Base-by-base conservation (phyloP, 345 rosid genomes). In the Linum trigynum region DNA sequence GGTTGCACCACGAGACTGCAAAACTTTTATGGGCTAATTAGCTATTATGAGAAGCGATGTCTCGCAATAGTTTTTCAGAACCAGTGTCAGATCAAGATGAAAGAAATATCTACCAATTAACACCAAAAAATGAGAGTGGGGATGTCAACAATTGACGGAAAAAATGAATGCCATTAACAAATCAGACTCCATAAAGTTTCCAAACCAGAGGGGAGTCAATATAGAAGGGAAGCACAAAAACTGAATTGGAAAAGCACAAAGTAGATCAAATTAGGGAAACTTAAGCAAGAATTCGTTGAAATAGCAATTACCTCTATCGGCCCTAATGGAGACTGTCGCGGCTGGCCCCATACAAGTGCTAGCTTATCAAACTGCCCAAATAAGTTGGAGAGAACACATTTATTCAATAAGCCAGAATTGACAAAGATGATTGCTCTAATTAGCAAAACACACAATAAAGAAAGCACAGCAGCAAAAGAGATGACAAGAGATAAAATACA, bases 331-430 rank as follows among this genome's bases (percentile, higher is more conserved):
- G 87, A 75, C 66, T 85, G 96, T 75, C 99, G 78, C 60, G 96
- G 91, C 75, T 91, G 84, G 62, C 99, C 97, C 97, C 96, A 95
- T 36, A 85, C 86, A 71, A 95, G 81, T 41, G 91, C 72, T 37
- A 81, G 59, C 67, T 94, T 84, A 74, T 87, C 87, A 63, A 87
- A 74, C 99, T 94, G 92, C 83, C 76, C 75, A 71, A 70, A 75
- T 48, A 69, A 8, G 50, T 8, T 23, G 42, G 36, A 38, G 63
- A 57, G 39, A 15, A 9, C 9, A 48, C 50, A 5, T 43, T 23
- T 23, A 23, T 23, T 23, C 32, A 23, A 23, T 23, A 23, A 43
- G 50, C 50, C 9, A 43, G 50, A 43, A 43, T 43, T 7, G 6
- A 43, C 6, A 43, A 43, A 43, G 50, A 43, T 1, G 6, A 5